Evolutionary conservation across 2,329 filamentous ascomycete species (phyloP), one percentile per base, ranked within the genome.

Genomic region (Cercospora brassicicola): DNA sequence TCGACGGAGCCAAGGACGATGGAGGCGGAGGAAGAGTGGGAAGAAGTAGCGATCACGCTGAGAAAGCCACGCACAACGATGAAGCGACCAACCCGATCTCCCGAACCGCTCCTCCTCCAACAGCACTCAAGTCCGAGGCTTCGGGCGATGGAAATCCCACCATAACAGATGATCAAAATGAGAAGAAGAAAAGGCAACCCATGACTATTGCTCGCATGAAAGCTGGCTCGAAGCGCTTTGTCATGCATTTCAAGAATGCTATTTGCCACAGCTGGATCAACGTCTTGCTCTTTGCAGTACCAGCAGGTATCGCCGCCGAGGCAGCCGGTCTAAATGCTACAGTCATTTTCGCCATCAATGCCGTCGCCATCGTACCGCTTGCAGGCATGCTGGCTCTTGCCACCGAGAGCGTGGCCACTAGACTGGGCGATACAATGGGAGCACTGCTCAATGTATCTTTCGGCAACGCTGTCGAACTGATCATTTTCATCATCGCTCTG

Each of bases 211-310:
- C 79, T 65, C 84, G 87, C 73, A 81, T 87, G 73, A 83, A 79
- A 70, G 79, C 84, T 72, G 82, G 83, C 68, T 81, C 81, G 23
- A 80, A 82, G 71, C 80, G 82, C 76, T 87, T 89, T 77, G 80
- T 84, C 72, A 85, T 83, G 39, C 83, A 85, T 72, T 80, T 81
- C 64, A 84, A 85, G 82, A 77, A 88, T 88, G 83, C 83, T 75
- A 74, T 94, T 70, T 85, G 89, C 53, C 88, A 91, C 77, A 93
- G 89, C 82, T 93, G 90, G 87, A 83, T 94, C 82, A 94, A 95
- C 78, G 75, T 92, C 64, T 82, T 94, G 72, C 83, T 94, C 70
- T 80, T 94, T 64, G 93, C 93, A 76, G 91, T 94, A 31, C 92
- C 91, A 7, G 84, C 91, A 63, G 92, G 91, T 73, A 94, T 95